These are phyloP conservation scores for Pichia sp. DNA, from an alignment of 1,139 yeast genomes.

Conservation along the genomic window DNA sequence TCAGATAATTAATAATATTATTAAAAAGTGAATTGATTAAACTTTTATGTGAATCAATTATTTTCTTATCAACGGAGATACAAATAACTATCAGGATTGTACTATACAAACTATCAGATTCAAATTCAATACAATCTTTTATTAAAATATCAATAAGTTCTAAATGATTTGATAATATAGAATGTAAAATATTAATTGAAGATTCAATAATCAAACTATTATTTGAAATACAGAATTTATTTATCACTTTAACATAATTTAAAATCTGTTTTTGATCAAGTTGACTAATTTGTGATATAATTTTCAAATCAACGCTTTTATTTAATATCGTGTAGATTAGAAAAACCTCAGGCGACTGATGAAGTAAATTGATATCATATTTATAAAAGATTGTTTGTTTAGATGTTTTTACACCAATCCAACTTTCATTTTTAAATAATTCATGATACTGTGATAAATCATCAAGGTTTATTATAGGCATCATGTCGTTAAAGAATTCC, in stretches of 20 bases:
- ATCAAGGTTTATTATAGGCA: no score
- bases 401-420: conserved; percentile 13
- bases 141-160: not conserved
- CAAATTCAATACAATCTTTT: not conserved
- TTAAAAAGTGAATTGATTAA: not conserved
- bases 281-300: not conserved
- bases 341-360: conserved; percentile 9
- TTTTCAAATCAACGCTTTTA: not conserved
- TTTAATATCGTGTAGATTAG: conserved; percentile 2
- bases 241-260: conserved; percentile 2
- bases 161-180: conserved; percentile 2
- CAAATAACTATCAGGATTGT: conserved; percentile 14
- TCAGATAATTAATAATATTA: conserved; percentile 5
- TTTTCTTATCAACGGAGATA: no score
- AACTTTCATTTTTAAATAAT: not conserved
- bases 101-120: conserved; percentile 3
- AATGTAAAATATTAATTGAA: conserved; percentile 5
- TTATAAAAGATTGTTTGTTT: conserved; percentile 1
- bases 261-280: not conserved
- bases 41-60: not conserved
- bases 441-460: not conserved
- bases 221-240: conserved; percentile 3
- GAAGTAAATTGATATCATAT: not conserved
- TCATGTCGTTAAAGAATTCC: no score
- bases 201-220: conserved; percentile 6